Conservation (phyloP, 1,284 basidiomycete genomes). For the Melanopsichium pennsylvanicum region DNA sequence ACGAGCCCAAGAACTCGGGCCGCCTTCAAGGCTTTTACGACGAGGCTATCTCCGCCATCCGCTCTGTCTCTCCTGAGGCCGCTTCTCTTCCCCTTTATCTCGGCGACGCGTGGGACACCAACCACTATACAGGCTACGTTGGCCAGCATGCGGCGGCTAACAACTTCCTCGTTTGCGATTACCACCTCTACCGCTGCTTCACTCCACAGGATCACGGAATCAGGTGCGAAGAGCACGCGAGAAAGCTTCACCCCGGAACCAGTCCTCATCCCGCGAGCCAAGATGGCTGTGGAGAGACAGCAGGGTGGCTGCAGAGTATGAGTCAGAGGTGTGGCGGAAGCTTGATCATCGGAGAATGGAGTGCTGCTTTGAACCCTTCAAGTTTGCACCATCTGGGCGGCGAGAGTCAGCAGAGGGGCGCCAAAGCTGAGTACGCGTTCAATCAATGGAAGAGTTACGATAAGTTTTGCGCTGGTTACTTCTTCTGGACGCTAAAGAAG, state of each 20-base stretch:
- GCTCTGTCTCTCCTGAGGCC: conserved; percentile 54
- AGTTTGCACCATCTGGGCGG: conserved; percentile 68
- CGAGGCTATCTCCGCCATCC: conserved; percentile 72
- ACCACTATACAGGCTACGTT: conserved; percentile 74
- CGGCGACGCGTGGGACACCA: conserved; percentile 79
- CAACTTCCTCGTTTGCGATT: conserved; percentile 75
- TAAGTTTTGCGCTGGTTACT: conserved; percentile 76
- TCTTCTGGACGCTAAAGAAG: conserved; percentile 89
- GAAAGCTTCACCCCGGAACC: conserved; percentile 36
- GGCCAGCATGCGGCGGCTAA: conserved; percentile 39
- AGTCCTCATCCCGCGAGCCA: conserved; percentile 26
- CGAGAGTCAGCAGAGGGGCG: conserved; percentile 68
- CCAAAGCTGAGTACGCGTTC: conserved; percentile 69
- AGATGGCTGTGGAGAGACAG: conserved; percentile 38
- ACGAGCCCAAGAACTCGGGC: conserved; percentile 76
- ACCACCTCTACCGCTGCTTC: conserved; percentile 87
- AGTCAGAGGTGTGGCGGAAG: conserved; percentile 69
- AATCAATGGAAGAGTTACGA: conserved; percentile 79
- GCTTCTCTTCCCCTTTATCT: conserved; percentile 70
- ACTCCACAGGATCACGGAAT: conserved; percentile 73
- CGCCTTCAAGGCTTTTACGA: conserved; percentile 59
- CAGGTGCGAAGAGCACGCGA: conserved; percentile 71
- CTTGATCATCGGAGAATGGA: conserved; percentile 80
- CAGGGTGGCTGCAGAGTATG: conserved; percentile 41
- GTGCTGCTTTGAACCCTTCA: conserved; percentile 77